Percentiles rank a stretch among this genome's conserved stretches.
Conservation (phyloP, 2,329 filamentous ascomycete species). For the Ilyonectria destructans region DNA sequence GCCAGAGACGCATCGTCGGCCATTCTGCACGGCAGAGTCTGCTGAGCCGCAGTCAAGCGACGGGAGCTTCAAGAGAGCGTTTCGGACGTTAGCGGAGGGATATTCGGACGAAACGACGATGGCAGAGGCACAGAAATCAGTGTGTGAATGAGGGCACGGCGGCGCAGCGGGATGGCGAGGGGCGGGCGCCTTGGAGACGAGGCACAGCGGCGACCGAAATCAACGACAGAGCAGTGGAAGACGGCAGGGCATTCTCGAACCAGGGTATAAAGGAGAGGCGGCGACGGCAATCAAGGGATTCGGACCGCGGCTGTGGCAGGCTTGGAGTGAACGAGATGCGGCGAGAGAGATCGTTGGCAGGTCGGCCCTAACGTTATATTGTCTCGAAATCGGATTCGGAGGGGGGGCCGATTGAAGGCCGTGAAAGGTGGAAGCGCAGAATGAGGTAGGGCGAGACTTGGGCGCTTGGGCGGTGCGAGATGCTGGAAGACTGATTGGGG, state of each 20-base stretch:
- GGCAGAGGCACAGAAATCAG: conserved; percentile 9
- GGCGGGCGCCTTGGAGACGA: neutral
- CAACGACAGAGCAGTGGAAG: conserved; percentile 17
- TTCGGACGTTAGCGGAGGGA: conserved; percentile 14
- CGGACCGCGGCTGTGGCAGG: conserved; percentile 9
- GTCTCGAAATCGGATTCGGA: conserved; percentile 5
- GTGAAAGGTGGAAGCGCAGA: neutral
- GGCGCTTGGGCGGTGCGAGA: neutral
- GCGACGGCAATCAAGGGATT: conserved; percentile 4
- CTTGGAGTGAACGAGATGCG: neutral
- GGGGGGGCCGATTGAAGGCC: no score
- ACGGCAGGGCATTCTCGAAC: conserved; percentile 26
- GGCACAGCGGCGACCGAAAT: conserved; percentile 21
- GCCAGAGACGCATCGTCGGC: conserved; percentile 70
- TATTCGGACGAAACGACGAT: neutral
- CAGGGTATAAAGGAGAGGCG: conserved; percentile 21
- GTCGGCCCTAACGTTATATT: conserved; percentile 1
- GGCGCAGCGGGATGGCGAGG: neutral
- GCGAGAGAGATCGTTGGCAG: neutral
- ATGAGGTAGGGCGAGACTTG: neutral
- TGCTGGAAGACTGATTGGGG: neutral
- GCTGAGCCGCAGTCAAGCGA: conserved; percentile 49
- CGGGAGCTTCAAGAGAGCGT: conserved; percentile 32
- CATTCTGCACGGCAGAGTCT: conserved; percentile 57
- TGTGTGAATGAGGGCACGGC: neutral